Conservation (phyloP, 345 rosid genomes). For the Dovyalis caffra region DNA sequence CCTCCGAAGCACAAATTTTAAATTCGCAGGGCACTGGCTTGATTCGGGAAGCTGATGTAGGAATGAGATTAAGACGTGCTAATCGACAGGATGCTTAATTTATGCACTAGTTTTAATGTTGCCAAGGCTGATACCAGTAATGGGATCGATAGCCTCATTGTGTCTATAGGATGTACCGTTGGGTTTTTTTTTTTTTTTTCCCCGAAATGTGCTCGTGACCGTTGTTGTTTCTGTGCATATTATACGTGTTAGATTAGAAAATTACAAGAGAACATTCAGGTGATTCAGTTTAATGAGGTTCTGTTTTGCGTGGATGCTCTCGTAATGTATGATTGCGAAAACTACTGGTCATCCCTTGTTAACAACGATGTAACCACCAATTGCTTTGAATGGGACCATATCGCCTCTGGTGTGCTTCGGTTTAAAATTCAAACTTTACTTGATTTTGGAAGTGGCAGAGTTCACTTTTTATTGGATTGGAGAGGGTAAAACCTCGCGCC, state of each 20-base stretch:
- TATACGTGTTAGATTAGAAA: constrained; percentile 11
- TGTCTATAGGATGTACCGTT: constrained; percentile 7
- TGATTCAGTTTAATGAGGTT: not conserved
- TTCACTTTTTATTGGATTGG: too few species aligned
- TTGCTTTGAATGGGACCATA: not conserved
- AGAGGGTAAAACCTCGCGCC: too few species aligned
- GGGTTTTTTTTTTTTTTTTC: not conserved
- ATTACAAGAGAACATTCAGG: not conserved
- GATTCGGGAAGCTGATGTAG: constrained; percentile 52
- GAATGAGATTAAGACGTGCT: constrained; percentile 60
- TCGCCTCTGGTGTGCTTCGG: too few species aligned
- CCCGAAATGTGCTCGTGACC: not conserved
- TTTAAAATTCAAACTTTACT: too few species aligned
- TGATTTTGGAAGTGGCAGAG: too few species aligned
- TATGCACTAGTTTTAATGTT: not conserved
- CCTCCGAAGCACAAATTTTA: constrained; percentile 24
- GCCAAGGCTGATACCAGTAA: not conserved
- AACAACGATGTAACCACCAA: not conserved
- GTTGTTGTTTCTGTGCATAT: constrained; percentile 16
- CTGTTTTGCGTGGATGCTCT: not conserved
- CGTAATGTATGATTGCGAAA: not conserved
- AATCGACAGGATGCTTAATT: constrained; percentile 35
- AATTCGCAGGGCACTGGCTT: constrained; percentile 26
- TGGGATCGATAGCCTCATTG: not conserved
- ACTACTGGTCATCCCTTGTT: not conserved